Evolutionary conservation across 2,329 filamentous ascomycete genomes (phyloP).

Genomic region (Mycosphaerella sp.): DNA sequence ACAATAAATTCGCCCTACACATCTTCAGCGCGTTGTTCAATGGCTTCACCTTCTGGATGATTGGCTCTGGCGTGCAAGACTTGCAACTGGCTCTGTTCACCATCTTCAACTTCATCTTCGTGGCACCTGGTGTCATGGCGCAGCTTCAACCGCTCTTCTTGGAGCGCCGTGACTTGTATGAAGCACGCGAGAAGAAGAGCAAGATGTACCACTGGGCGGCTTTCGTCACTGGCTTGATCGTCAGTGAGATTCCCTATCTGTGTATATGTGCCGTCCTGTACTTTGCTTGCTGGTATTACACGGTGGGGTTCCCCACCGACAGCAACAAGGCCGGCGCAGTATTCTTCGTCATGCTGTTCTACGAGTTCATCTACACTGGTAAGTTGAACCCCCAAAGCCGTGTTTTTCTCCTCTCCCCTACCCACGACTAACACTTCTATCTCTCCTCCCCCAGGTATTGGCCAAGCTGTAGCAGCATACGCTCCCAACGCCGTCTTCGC

Average conservation of each 20-base stretch:
- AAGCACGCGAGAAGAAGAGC: constrained; percentile 55
- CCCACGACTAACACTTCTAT: not conserved
- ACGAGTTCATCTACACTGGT: constrained; percentile 50
- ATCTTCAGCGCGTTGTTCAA: constrained; percentile 47
- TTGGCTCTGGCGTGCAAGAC: constrained; percentile 32
- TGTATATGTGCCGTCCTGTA: constrained; percentile 55
- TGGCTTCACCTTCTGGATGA: constrained; percentile 46
- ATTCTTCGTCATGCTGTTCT: constrained; percentile 46
- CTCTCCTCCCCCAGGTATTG: constrained; percentile 35
- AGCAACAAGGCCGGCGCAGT: constrained; percentile 46
- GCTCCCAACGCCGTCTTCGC: constrained; percentile 43
- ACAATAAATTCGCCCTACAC: constrained; percentile 57
- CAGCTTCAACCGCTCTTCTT: constrained; percentile 56
- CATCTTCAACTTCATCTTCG: constrained; percentile 35
- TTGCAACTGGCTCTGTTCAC: constrained; percentile 35
- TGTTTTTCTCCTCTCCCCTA: not conserved
- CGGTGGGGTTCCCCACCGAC: constrained; percentile 39
- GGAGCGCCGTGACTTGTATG: constrained; percentile 53
- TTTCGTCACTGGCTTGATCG: constrained; percentile 63
- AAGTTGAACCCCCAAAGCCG: no score
- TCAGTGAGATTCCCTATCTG: constrained; percentile 64
- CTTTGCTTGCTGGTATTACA: constrained; percentile 35
- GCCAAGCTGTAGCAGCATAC: constrained; percentile 50
- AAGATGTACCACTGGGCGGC: constrained; percentile 70
- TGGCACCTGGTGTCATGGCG: constrained; percentile 44